These are phyloP conservation scores for Buddleja alternifolia DNA, from an alignment of 257 asterid genomes.

Conservation along the genomic window DNA sequence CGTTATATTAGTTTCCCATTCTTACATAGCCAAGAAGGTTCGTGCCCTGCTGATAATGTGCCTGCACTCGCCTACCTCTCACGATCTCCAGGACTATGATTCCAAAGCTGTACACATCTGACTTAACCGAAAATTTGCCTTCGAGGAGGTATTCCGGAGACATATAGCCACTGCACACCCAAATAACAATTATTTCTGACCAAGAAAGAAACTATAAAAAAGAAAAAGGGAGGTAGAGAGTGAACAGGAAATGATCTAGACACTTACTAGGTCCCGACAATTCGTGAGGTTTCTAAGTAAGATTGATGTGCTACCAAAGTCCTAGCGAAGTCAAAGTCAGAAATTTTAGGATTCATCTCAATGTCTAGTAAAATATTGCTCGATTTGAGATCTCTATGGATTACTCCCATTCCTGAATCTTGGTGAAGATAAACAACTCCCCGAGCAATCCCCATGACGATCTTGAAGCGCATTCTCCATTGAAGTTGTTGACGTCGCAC, in stretches of 20 bases:
- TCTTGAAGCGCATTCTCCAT: not conserved
- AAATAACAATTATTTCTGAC: not conserved
- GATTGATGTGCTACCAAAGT: not conserved
- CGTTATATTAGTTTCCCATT: not conserved
- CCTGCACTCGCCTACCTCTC: constrained; percentile 12
- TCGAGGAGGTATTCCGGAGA: constrained; percentile 26
- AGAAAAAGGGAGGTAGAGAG: not conserved
- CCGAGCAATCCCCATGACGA: constrained; percentile 14
- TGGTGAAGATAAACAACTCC: constrained; percentile 37
- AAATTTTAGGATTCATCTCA: constrained; percentile 36
- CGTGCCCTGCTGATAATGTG: not conserved
- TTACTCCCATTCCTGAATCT: constrained; percentile 18
- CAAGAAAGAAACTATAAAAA: not conserved
- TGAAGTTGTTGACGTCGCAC: not conserved
- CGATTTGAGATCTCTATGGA: constrained; percentile 24
- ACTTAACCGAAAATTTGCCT: constrained; percentile 22
- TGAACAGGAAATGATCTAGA: not conserved
- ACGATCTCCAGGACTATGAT: constrained; percentile 29
- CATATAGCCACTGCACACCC: constrained; percentile 20
- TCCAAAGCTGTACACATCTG: constrained; percentile 35
- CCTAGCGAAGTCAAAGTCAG: constrained; percentile 23
- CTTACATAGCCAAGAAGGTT: constrained; percentile 9
- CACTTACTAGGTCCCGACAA: constrained; percentile 15
- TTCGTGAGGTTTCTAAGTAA: not conserved
- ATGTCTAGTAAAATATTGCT: not conserved